Conservation (phyloP, 1,139 yeast species). For the Taphrina flavorubra region DNA sequence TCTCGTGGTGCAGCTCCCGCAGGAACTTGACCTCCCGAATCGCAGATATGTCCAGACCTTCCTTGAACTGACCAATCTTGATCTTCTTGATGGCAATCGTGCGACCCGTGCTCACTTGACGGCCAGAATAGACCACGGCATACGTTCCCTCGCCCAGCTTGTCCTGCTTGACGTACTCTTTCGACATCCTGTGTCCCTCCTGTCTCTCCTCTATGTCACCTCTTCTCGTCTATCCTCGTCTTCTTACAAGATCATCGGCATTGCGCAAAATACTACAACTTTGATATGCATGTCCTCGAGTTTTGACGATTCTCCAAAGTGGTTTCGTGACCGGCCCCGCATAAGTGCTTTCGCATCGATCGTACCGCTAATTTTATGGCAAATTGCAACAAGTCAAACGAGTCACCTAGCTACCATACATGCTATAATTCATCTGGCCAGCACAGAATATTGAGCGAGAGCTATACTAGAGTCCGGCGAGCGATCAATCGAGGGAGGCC, state of each 20-base stretch:
- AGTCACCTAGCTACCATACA: not conserved
- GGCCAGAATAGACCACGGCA: slow-evolving; percentile 83
- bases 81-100: slow-evolving; percentile 92
- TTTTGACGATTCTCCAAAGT: too few relatives aligned
- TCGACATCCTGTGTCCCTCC: slow-evolving; percentile 8
- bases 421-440: not conserved
- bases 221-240: not conserved
- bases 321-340: too few relatives aligned
- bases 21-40: slow-evolving; percentile 91
- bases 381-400: not conserved
- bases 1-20: slow-evolving; percentile 94
- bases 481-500: too few relatives aligned
- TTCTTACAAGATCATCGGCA: too few relatives aligned
- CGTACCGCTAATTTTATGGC: too few relatives aligned
- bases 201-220: not conserved
- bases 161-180: slow-evolving; percentile 56
- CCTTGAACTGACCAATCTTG: slow-evolving; percentile 91
- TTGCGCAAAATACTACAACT: too few relatives aligned
- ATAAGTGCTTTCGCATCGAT: too few relatives aligned
- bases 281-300: too few relatives aligned
- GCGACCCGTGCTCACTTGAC: slow-evolving; percentile 57
- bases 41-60: slow-evolving; percentile 97
- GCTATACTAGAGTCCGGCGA: too few relatives aligned
- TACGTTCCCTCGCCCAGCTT: slow-evolving; percentile 99
- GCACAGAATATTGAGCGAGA: too few relatives aligned